phyloP scores from a whole-genome alignment of 2,329 filamentous ascomycete genomes.

The Stagonosporopsis cucurbitacearum region DNA sequence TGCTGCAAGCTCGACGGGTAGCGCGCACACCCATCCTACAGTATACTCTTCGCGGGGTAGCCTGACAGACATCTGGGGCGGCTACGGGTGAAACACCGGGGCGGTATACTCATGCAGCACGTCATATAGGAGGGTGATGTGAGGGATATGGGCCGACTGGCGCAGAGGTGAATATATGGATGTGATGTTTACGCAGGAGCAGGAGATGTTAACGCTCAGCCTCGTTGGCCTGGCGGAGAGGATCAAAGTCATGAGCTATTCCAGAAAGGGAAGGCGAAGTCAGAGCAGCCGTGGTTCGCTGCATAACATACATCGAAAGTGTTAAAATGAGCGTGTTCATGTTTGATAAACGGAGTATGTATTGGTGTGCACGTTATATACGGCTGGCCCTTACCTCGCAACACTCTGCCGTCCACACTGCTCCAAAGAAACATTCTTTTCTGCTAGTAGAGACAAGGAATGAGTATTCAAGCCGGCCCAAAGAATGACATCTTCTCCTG shows the following conservation, averaged over 20 bases:
- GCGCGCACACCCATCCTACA: conserved; percentile 25
- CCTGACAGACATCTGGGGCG: neutral
- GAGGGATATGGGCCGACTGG: neutral
- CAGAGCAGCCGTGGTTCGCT: neutral
- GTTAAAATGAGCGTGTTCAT: neutral
- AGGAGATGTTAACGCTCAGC: neutral
- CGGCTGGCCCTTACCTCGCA: neutral
- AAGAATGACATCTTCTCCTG: neutral
- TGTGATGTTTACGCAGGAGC: neutral
- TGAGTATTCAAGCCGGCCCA: neutral
- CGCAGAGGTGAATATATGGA: neutral
- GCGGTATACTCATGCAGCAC: neutral
- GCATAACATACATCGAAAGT: neutral
- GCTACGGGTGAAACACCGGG: neutral
- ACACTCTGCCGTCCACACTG: neutral
- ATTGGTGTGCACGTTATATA: neutral
- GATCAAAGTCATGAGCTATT: neutral
- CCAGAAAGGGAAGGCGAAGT: neutral
- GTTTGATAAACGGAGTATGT: neutral
- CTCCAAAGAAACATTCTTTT: too few species aligned
- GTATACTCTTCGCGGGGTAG: conserved; percentile 20
- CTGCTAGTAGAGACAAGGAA: neutral
- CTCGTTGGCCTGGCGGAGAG: neutral
- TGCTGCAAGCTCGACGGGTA: neutral
- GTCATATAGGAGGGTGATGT: neutral